These are phyloP conservation scores for Penicillium sp. DNA, from an alignment of 2,329 filamentous ascomycete genomes.

Conservation along the genomic window DNA sequence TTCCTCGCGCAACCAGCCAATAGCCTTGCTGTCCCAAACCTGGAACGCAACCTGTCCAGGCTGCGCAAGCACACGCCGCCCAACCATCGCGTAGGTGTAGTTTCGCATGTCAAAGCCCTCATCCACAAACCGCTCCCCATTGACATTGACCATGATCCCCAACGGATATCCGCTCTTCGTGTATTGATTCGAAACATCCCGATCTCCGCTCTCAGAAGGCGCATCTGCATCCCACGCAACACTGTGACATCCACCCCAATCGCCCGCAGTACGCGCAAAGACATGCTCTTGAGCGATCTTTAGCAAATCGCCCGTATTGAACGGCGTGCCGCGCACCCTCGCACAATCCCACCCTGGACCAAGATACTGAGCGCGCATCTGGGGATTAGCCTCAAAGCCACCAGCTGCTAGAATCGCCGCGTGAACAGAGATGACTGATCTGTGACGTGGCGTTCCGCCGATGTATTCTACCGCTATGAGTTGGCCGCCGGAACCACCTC, in stretches of 20 bases:
- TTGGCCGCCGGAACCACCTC: background rate
- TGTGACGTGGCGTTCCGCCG: background rate
- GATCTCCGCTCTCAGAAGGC: slow-evolving; percentile 56
- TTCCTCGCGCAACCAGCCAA: slow-evolving; percentile 58
- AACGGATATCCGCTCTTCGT: slow-evolving; percentile 71
- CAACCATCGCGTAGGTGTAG: slow-evolving; percentile 68
- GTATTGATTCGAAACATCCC: slow-evolving; percentile 64
- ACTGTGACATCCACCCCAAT: slow-evolving; percentile 67
- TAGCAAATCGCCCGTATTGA: slow-evolving; percentile 63
- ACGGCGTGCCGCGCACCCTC: slow-evolving; percentile 63
- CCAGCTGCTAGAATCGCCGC: slow-evolving; percentile 50
- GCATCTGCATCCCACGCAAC: slow-evolving; percentile 67
- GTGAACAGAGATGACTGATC: slow-evolving; percentile 18
- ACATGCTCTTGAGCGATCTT: slow-evolving; percentile 55
- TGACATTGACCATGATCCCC: slow-evolving; percentile 63
- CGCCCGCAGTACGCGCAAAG: slow-evolving; percentile 54
- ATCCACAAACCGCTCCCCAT: slow-evolving; percentile 65
- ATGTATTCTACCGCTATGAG: slow-evolving; percentile 21
- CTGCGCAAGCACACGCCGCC: slow-evolving; percentile 61
- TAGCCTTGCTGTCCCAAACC: slow-evolving; percentile 60
- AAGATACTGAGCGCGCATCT: slow-evolving; percentile 56
- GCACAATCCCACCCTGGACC: slow-evolving; percentile 66
- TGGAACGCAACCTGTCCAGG: slow-evolving; percentile 63
- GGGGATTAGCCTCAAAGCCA: slow-evolving; percentile 64
- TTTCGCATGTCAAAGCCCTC: slow-evolving; percentile 67